A percentile compares a stretch with the other conserved stretches of the same genome.
Conservation (phyloP, 2,329 filamentous ascomycete species). For the Tolypocladium amazonense region DNA sequence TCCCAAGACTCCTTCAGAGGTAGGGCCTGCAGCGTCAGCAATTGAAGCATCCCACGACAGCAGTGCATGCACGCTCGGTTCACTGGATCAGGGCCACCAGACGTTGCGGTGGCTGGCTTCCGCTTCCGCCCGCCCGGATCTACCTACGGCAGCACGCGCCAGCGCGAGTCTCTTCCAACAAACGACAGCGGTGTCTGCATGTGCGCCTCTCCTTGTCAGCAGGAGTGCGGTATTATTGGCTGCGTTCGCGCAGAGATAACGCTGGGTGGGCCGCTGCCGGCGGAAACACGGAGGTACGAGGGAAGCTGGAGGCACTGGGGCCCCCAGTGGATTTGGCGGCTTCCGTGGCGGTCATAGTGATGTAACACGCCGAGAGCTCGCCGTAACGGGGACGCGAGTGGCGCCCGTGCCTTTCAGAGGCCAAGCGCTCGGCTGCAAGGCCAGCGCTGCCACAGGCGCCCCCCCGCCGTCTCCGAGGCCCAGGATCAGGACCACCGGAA, state of each 20-base stretch:
- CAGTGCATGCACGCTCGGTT: neutral
- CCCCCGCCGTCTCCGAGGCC: conserved; percentile 1
- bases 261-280: conserved; percentile 1
- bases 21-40: neutral
- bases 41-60: neutral
- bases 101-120: neutral
- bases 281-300: conserved; percentile 2
- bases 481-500: neutral
- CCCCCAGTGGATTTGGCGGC: neutral
- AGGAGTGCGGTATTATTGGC: neutral
- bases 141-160: neutral
- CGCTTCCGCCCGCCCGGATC: neutral
- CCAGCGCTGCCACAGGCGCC: neutral
- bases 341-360: neutral
- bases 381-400: neutral
- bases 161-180: neutral
- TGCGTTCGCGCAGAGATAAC: neutral
- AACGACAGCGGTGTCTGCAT: neutral
- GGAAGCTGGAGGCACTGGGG: conserved; percentile 1
- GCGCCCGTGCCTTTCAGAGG: neutral
- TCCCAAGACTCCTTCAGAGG: neutral
- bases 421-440: neutral
- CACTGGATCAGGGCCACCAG: neutral
- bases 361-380: conserved; percentile 1
- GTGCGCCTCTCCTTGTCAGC: neutral